These are phyloP conservation scores for Ophidiomyces ophidiicola DNA, from an alignment of 2,329 filamentous ascomycete species.

Conservation along the genomic window DNA sequence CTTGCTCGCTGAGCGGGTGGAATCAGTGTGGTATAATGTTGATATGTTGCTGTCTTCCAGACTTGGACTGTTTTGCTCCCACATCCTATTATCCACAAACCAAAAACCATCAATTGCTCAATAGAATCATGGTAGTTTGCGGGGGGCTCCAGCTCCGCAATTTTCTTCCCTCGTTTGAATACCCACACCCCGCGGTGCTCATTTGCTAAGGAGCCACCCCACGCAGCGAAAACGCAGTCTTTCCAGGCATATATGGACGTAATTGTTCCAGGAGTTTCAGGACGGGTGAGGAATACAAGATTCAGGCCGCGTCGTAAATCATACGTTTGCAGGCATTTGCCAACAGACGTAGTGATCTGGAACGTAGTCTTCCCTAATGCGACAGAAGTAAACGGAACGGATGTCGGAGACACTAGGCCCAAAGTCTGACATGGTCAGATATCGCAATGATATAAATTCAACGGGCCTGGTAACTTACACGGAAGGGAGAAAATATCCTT, in stretches of 20 bases:
- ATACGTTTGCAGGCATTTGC: constrained; percentile 84
- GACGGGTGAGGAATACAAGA: constrained; percentile 82
- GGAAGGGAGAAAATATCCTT: constrained; percentile 82
- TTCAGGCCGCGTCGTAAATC: constrained; percentile 82
- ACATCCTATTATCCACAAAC: constrained; percentile 79
- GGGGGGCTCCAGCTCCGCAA: constrained; percentile 61
- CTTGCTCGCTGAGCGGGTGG: constrained; percentile 45
- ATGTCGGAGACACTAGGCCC: constrained; percentile 81
- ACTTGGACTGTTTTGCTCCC: constrained; percentile 66
- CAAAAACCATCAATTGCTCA: constrained; percentile 67
- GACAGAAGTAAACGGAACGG: constrained; percentile 77
- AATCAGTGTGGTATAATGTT: constrained; percentile 78
- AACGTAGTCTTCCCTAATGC: constrained; percentile 89
- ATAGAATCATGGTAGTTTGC: constrained; percentile 53
- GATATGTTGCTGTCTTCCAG: constrained; percentile 71
- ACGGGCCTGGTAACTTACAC: constrained; percentile 46
- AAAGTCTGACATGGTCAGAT: constrained; percentile 52
- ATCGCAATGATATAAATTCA: not conserved
- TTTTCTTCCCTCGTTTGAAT: constrained; percentile 79
- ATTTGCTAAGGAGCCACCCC: constrained; percentile 51
- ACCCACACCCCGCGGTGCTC: constrained; percentile 65
- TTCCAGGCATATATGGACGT: constrained; percentile 83
- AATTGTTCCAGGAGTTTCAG: constrained; percentile 73
- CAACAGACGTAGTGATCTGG: constrained; percentile 92
- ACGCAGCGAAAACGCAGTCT: constrained; percentile 76